Base-by-base conservation (phyloP, 2,329 filamentous ascomycete genomes). In the Fusarium staphyleae region DNA sequence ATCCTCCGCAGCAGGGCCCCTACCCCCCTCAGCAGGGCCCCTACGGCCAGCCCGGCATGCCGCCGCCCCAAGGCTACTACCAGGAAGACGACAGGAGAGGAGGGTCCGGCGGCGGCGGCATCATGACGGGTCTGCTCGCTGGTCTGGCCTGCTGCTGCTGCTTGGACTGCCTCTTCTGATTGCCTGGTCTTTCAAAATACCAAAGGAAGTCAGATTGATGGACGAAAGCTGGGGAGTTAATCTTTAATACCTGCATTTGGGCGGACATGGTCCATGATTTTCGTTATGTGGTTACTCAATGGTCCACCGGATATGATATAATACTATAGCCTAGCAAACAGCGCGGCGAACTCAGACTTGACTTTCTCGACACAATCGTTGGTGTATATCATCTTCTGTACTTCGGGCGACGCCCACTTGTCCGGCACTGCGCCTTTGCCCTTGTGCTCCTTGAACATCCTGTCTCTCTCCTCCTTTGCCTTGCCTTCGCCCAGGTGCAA, bases 391-490 rank as follows among this genome's bases (percentile, higher is more conserved):
- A 82, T 81, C 70, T 81, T 79, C 72, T 89, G 86, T 34, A 88
- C 84, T 65, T 88, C 86, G 9, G 85, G 84, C 70, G 87, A 87
- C 3, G 85, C 85, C 87, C 87, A 89, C 74, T 87, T 88, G 72
- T 89, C 86, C 3, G 85, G 85, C 54, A 81, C 81, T 49, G 74
- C 78, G 56, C 72, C 77, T 66, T 78, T 80, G 69, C 65, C 75
- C 62, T 75, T 78, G 55, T 82, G 75, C 46, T 80, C 75, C 34
- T 78, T 79, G 68, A 86, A 84, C 72, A 78, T 76, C 48, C 74
- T 77, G 63, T 87, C 84, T 29, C 84, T 76, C 73, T 85, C 81
- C 68, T 84, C 80, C 65, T 81, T 81, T 22, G 81, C 82, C 60
- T 78, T 77, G 40, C 84, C 83, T 63, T 85, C 81, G 30, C 81